These are phyloP conservation scores for Neonectria sp. DNA, from an alignment of 2,329 filamentous ascomycete genomes.

Conservation along the genomic window DNA sequence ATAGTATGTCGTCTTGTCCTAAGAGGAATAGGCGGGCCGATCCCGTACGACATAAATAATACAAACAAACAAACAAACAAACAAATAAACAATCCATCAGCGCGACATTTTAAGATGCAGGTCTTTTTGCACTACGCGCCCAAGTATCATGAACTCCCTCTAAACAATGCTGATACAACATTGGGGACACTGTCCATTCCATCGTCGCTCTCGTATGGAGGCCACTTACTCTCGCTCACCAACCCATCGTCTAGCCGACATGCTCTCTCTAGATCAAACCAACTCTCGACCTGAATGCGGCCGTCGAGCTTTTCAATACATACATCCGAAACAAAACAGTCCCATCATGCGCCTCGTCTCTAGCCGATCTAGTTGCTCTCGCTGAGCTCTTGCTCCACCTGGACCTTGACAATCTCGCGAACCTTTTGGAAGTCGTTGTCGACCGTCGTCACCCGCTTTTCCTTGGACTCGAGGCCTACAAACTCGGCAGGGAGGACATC, in stretches of 20 bases:
- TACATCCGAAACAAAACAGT: constrained; percentile 4
- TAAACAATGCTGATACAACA: not conserved
- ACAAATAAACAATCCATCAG: not conserved
- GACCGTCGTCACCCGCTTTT: constrained; percentile 80
- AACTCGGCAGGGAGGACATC: constrained; percentile 88
- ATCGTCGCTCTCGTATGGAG: not conserved
- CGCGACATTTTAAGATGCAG: not conserved
- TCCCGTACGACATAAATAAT: too few relatives aligned
- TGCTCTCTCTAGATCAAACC: constrained; percentile 2
- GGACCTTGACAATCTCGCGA: constrained; percentile 79
- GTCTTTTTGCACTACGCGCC: not conserved
- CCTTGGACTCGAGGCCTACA: constrained; percentile 81
- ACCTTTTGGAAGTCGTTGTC: constrained; percentile 82
- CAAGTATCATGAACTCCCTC: not conserved
- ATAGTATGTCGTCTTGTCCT: too few relatives aligned
- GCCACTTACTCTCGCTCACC: not conserved
- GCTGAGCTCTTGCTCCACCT: constrained; percentile 68
- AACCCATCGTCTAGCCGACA: not conserved
- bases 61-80: too few relatives aligned
- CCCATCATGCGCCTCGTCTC: not conserved
- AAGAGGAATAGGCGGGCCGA: too few relatives aligned
- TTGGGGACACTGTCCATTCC: not conserved
- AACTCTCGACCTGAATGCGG: not conserved
- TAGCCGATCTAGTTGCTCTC: constrained; percentile 7
- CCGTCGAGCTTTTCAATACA: constrained; percentile 5